Conservation (phyloP, 2,329 filamentous ascomycete genomes). For the Arachnomyces sp. region DNA sequence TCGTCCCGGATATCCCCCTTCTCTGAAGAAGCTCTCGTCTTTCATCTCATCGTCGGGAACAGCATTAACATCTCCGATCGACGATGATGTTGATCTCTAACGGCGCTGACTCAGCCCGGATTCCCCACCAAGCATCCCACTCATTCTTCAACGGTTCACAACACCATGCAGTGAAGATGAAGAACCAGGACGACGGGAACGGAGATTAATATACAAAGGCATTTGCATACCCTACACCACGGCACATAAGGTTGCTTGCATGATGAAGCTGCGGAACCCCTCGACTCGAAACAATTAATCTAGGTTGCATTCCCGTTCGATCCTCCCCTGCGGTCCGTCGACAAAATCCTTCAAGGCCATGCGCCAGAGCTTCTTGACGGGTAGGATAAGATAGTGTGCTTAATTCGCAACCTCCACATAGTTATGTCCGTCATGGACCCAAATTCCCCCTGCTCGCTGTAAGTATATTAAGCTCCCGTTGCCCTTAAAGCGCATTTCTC, state of each 20-base stretch:
- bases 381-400: no score
- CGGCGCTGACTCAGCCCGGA: constrained; percentile 16
- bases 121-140: constrained; percentile 19
- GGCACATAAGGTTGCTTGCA: background rate
- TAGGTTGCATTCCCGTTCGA: no score
- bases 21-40: no score
- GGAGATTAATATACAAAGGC: background rate
- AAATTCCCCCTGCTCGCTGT: constrained; percentile 58
- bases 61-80: constrained; percentile 15
- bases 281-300: no score
- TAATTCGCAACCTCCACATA: constrained; percentile 2
- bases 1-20: no score
- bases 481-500: constrained; percentile 6
- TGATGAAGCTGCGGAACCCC: no score
- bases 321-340: no score
- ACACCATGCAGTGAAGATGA: no score
- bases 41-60: background rate
- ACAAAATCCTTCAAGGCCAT: no score
- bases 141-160: background rate
- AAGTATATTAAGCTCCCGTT: constrained; percentile 24
- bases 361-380: no score
- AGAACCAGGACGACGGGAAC: background rate
- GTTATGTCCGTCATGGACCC: constrained; percentile 27
- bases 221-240: background rate
- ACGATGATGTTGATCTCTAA: background rate